phyloP scores from a whole-genome alignment of 331 rosid species.

The Erythrophleum ivorense region DNA sequence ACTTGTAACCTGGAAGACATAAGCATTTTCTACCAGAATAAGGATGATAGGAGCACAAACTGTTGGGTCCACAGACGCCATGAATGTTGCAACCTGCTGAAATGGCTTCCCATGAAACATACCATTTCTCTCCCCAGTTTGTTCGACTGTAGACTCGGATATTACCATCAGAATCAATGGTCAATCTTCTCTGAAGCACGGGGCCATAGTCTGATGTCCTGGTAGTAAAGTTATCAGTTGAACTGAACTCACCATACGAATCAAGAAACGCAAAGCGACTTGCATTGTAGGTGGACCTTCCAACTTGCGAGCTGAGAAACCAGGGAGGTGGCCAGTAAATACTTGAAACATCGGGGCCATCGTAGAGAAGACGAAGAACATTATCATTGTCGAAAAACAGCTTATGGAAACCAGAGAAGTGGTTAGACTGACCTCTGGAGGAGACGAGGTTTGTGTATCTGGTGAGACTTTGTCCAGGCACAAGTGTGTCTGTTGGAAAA shows the following conservation, averaged over 20 bases:
- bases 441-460: background rate
- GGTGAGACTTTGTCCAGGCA: background rate
- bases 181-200: too few species aligned
- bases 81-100: conserved; percentile 38
- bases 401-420: background rate
- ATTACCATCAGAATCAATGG: too few species aligned
- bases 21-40: conserved; percentile 37
- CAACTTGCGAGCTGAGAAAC: background rate
- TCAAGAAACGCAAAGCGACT: background rate
- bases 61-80: conserved; percentile 49
- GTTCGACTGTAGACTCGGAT: too few species aligned
- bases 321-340: background rate
- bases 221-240: too few species aligned
- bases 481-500: conserved; percentile 1
- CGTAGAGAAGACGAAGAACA: background rate
- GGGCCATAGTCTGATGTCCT: too few species aligned
- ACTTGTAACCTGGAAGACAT: conserved; percentile 9
- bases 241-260: too few species aligned
- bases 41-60: conserved; percentile 35
- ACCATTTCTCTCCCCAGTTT: too few species aligned
- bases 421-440: too few species aligned
- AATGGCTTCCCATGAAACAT: background rate
- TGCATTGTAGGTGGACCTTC: background rate
- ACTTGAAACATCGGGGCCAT: background rate
- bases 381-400: background rate